A percentile compares a stretch with the other conserved stretches of the same genome.
Evolutionary conservation across 352 stramenopile genomes (phyloP).

Genomic region (Globisporangium nunn): DNA sequence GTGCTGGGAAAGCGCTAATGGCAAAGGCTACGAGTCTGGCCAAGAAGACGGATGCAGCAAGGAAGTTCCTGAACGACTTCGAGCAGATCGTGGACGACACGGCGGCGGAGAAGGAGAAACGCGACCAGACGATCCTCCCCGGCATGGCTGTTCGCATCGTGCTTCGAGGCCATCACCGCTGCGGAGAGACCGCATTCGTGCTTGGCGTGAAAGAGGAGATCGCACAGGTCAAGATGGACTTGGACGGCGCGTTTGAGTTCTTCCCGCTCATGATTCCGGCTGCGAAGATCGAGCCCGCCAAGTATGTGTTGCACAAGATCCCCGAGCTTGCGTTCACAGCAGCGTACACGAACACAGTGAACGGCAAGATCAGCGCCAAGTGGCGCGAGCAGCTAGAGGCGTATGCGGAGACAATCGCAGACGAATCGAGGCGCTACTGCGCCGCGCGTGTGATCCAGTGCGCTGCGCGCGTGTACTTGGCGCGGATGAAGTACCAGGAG

Average conservation of each 20-base stretch:
- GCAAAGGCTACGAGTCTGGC: slow-evolving; percentile 18
- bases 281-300: slow-evolving; percentile 46
- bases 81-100: slow-evolving; percentile 45
- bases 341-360: slow-evolving; percentile 26
- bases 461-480: slow-evolving; percentile 57
- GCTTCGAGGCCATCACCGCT: slow-evolving; percentile 65
- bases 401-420: slow-evolving; percentile 52
- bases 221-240: slow-evolving; percentile 73
- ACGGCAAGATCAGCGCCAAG: slow-evolving; percentile 27
- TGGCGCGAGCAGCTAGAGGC: slow-evolving; percentile 53
- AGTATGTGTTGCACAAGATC: slow-evolving; percentile 49
- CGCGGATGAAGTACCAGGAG: slow-evolving; percentile 45
- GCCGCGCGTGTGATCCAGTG: slow-evolving; percentile 72
- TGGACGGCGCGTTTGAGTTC: slow-evolving; percentile 77
- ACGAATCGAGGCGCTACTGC: slow-evolving; percentile 62
- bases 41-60: slow-evolving; percentile 38
- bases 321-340: slow-evolving; percentile 58
- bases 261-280: slow-evolving; percentile 54
- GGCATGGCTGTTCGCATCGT: slow-evolving; percentile 69
- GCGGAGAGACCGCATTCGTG: slow-evolving; percentile 71
- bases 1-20: not conserved
- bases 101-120: slow-evolving; percentile 28
- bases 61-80: slow-evolving; percentile 51
- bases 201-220: slow-evolving; percentile 53
- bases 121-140: slow-evolving; percentile 26